Base-by-base conservation (phyloP, 306 rosid genomes). In the Astragalus glycyphyllos region DNA sequence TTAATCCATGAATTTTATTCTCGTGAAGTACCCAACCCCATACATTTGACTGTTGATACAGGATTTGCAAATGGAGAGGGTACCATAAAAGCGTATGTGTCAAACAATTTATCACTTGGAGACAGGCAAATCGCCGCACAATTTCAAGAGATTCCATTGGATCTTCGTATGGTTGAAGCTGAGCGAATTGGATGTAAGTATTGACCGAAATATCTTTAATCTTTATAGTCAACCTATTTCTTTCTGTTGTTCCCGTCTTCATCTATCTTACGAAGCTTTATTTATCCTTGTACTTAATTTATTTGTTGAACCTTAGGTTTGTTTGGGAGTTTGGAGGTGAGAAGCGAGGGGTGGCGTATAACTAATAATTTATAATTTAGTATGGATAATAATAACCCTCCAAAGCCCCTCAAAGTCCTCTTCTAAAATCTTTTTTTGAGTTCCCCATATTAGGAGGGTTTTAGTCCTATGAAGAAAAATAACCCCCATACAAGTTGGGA, bases 1-100 rank as follows among this genome's bases (percentile, higher is more conserved):
- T 75, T 95, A 71, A 91, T 95, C 72, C 99, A 95, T 56, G 99
- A 91, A 1, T 95, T 95, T 80, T 95, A 91, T 81, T 89, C 99
- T 57, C 77, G 92, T 62, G 97, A 95, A 83, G 96, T 85, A 23
- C 56, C 91, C 53, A 89, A 85, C 83, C 96, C 97, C 12, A 72
- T 95, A 60, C 97, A 95, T 76, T 80, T 95, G 86, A 95, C 97
- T 0, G 96, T 95, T 72, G 97, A 95, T 77, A 95, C 97, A 0
- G 96, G 96, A 65, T 94, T 94, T 66, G 70, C 78, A n/a, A 80
- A 71, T 72, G 96, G 96, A 46, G 87, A 58, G 68, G 89, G 91
- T 75, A 74, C 87, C 11, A 80, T 95, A 15, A 91, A 87, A 69
- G 96, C 96, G 8, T 85, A 87, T 42, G 87, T 87, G 63, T 86